These are phyloP conservation scores for Solanum gracilifrons DNA, from an alignment of 257 asterid species.

Conservation along the genomic window DNA sequence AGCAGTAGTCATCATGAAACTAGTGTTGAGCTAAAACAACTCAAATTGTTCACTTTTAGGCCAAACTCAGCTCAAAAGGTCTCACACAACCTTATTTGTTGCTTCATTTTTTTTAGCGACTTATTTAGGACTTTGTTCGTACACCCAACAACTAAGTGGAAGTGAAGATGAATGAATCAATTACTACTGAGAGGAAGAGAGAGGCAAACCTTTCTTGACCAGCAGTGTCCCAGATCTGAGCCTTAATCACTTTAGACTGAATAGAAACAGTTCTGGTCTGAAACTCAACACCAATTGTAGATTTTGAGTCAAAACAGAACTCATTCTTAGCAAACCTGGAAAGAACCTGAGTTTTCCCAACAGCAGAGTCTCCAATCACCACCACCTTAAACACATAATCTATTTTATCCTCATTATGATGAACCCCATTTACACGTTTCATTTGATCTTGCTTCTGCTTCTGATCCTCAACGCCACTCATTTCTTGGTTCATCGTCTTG, in stretches of 20 bases:
- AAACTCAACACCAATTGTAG: slow-evolving; percentile 78
- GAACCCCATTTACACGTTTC: background rate
- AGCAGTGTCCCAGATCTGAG: slow-evolving; percentile 95
- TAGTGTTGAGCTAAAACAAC: background rate
- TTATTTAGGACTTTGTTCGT: background rate
- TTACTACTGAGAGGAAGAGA: background rate
- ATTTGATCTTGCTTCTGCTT: background rate
- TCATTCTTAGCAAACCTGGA: slow-evolving; percentile 68
- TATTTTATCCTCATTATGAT: slow-evolving; percentile 20
- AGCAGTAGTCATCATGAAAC: background rate
- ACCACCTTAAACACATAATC: slow-evolving; percentile 73
- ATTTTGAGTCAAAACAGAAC: slow-evolving; percentile 62
- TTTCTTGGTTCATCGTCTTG: slow-evolving; percentile 32
- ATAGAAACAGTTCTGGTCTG: slow-evolving; percentile 53
- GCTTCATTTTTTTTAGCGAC: background rate
- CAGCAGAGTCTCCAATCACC: slow-evolving; percentile 78
- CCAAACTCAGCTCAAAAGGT: background rate
- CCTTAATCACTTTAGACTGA: slow-evolving; percentile 58
- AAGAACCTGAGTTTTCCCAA: slow-evolving; percentile 67
- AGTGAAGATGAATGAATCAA: background rate
- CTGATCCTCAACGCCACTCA: slow-evolving; percentile 19
- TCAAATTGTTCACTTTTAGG: background rate
- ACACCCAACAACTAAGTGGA: background rate
- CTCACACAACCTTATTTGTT: background rate
- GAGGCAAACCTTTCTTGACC: slow-evolving; percentile 62